Percentiles rank a stretch among this genome's conserved stretches.
Conservation (phyloP, 371 early-diverging fungal species). For the Mucor irregularis region DNA sequence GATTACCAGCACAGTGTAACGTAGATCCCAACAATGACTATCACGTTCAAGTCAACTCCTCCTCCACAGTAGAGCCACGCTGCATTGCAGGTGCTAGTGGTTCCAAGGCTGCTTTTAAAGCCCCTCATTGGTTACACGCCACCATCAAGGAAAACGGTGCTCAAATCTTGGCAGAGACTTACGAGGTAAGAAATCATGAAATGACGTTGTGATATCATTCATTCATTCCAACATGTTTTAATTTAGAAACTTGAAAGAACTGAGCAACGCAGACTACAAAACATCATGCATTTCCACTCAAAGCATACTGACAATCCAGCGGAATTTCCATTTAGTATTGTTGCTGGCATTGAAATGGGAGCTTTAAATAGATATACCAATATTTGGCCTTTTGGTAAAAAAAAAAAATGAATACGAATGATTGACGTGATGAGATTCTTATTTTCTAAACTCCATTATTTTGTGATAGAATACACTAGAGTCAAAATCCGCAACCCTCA, state of each 20-base stretch:
- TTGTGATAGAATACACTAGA: conserved; percentile 54
- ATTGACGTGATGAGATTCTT: neutral
- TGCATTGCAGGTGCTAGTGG: conserved; percentile 23
- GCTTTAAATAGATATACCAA: conserved; percentile 76
- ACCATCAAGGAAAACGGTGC: conserved; percentile 34
- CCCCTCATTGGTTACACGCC: conserved; percentile 34
- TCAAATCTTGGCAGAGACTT: conserved; percentile 38
- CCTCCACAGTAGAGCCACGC: conserved; percentile 20
- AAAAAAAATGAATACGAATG: conserved; percentile 33
- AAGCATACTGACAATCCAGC: conserved; percentile 40
- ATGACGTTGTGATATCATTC: no score
- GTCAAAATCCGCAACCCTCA: conserved; percentile 38
- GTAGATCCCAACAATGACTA: conserved; percentile 14
- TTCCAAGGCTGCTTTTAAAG: conserved; percentile 7
- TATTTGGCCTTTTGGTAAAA: conserved; percentile 73
- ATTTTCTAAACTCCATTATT: conserved; percentile 20
- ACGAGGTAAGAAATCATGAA: conserved; percentile 30
- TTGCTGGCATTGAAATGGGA: conserved; percentile 68
- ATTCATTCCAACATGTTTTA: neutral
- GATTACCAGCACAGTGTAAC: conserved; percentile 31
- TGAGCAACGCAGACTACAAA: conserved; percentile 64
- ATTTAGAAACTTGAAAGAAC: conserved; percentile 55
- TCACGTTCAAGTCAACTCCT: neutral
- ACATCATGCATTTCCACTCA: conserved; percentile 60
- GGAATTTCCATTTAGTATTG: conserved; percentile 59